phyloP scores from a whole-genome alignment of 805 yeast species.

The Brettanomyces anomalus region DNA sequence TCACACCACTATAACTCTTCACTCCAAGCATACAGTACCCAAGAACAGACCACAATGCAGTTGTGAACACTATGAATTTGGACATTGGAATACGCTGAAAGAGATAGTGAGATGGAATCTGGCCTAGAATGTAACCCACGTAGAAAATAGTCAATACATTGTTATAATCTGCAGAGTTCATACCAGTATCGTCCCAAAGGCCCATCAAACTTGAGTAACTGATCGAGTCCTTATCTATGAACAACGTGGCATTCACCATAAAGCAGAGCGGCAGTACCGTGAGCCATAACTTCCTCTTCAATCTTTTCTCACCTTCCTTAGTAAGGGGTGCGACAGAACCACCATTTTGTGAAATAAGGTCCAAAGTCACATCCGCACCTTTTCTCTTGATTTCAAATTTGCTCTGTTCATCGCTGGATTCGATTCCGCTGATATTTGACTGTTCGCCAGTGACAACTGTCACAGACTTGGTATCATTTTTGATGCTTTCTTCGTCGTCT shows the following conservation, averaged over 20 bases:
- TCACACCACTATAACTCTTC: slow-evolving; percentile 23
- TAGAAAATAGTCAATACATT: slow-evolving; percentile 39
- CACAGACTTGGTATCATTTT: no score
- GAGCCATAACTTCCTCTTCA: slow-evolving; percentile 30
- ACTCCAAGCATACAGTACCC: slow-evolving; percentile 20
- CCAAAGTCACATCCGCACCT: slow-evolving; percentile 10
- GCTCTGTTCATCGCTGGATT: neutral
- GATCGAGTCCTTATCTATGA: slow-evolving; percentile 44
- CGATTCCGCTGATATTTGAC: neutral
- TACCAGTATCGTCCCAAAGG: slow-evolving; percentile 34
- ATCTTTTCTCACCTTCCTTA: slow-evolving; percentile 31
- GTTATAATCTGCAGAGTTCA: slow-evolving; percentile 33
- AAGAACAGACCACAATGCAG: slow-evolving; percentile 27
- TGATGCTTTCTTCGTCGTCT: neutral
- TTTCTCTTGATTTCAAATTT: slow-evolving; percentile 2
- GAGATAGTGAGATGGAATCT: slow-evolving; percentile 33
- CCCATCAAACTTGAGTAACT: slow-evolving; percentile 41
- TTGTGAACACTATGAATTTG: slow-evolving; percentile 21
- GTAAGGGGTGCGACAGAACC: slow-evolving; percentile 29
- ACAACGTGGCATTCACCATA: slow-evolving; percentile 33
- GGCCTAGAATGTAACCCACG: slow-evolving; percentile 37
- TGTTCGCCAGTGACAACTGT: no score
- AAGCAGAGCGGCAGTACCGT: slow-evolving; percentile 27
- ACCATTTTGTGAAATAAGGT: slow-evolving; percentile 6
- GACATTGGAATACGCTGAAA: slow-evolving; percentile 30